Evolutionary conservation across 495 filamentous ascomycete species (phyloP).

Genomic region (Neurospora sp.): DNA sequence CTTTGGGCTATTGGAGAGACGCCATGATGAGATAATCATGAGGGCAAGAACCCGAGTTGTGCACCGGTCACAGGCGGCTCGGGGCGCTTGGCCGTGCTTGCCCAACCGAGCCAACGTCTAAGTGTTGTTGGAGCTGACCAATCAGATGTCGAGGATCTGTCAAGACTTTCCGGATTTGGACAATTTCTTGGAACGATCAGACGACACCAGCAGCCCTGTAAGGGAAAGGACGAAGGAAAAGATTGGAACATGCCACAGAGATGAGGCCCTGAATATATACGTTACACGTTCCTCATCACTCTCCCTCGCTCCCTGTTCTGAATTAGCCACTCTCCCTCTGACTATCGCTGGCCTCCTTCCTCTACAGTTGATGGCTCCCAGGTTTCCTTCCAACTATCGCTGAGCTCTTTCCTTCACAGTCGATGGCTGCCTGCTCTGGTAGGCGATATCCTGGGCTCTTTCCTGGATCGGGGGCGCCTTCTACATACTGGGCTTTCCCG

Average conservation of each 20-base stretch:
- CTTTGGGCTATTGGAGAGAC: not conserved
- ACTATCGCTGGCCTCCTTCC: not conserved
- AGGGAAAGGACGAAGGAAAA: not conserved
- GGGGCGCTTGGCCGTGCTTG: not conserved
- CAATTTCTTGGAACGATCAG: not conserved
- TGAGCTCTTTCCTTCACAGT: not conserved
- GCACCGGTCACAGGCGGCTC: not conserved
- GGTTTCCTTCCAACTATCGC: too few species aligned
- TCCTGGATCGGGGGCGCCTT: not conserved
- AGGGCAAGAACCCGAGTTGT: not conserved
- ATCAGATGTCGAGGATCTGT: not conserved
- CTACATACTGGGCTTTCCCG: not conserved
- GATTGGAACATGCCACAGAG: too few species aligned
- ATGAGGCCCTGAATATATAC: not conserved
- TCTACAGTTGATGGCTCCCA: not conserved
- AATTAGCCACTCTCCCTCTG: not conserved
- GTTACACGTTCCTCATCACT: not conserved
- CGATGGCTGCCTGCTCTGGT: not conserved
- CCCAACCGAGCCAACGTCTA: not conserved
- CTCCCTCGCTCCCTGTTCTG: not conserved
- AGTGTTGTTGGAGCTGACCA: not conserved
- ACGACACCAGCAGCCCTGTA: not conserved
- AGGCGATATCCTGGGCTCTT: not conserved
- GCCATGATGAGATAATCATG: not conserved
- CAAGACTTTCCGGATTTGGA: not conserved